Evolutionary conservation across 352 stramenopile genomes (phyloP).

Genomic region (Globisporangium paddicum): DNA sequence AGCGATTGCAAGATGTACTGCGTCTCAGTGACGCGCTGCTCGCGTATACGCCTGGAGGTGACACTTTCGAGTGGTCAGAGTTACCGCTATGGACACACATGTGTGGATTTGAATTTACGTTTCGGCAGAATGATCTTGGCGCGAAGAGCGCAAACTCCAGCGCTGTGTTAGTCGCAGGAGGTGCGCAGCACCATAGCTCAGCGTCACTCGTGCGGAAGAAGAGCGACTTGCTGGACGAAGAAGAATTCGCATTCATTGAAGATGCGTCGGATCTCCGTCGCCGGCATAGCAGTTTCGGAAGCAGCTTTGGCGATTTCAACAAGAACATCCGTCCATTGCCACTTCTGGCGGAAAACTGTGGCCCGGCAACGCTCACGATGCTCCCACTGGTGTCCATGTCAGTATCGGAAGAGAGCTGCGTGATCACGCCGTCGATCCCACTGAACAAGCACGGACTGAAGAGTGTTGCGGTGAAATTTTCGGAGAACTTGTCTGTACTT

Average conservation of each 20-base stretch:
- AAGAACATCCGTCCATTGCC: constrained; percentile 42
- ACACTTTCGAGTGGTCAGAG: constrained; percentile 38
- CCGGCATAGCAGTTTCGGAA: constrained; percentile 61
- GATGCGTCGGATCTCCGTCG: constrained; percentile 52
- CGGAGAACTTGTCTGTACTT: constrained; percentile 75
- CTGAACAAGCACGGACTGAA: constrained; percentile 69
- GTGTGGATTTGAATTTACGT: constrained; percentile 67
- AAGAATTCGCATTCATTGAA: constrained; percentile 81
- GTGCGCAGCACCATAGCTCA: background rate
- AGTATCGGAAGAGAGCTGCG: constrained; percentile 35
- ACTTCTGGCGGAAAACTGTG: constrained; percentile 35
- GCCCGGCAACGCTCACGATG: constrained; percentile 42
- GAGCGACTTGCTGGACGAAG: constrained; percentile 37
- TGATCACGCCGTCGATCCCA: constrained; percentile 50
- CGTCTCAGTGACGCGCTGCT: constrained; percentile 61
- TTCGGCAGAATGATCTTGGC: constrained; percentile 12
- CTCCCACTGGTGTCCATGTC: constrained; percentile 51
- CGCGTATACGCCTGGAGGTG: constrained; percentile 18
- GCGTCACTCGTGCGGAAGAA: background rate
- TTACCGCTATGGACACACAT: constrained; percentile 60
- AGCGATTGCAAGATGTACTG: constrained; percentile 64
- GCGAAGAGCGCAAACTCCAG: background rate
- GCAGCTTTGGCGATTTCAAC: constrained; percentile 30
- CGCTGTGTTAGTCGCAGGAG: background rate
- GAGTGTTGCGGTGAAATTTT: constrained; percentile 70